Conservation (phyloP, 306 rosid genomes). For the Pterocarpus santalinus region DNA sequence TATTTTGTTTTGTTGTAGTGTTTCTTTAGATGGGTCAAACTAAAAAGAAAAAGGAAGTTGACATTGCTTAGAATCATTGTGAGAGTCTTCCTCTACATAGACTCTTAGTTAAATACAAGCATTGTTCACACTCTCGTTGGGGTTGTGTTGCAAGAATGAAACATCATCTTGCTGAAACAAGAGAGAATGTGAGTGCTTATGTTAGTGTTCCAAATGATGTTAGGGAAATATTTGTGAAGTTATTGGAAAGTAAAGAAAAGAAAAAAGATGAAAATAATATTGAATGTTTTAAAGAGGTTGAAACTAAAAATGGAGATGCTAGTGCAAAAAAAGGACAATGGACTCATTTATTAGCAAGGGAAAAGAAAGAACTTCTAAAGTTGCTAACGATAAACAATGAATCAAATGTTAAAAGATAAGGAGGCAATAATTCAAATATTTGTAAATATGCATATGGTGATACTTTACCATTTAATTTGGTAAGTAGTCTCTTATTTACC, state of each 20-base stretch:
- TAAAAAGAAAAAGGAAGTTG: not conserved
- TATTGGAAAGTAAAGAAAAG: not conserved
- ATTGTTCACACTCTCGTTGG: not conserved
- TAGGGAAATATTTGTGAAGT: not conserved
- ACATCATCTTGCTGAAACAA: not conserved
- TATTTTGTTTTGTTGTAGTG: not conserved
- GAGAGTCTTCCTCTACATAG: not conserved
- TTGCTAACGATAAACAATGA: not conserved
- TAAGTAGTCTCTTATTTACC: not conserved
- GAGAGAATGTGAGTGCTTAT: not conserved
- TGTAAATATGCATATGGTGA: not conserved
- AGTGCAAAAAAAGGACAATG: too few species aligned
- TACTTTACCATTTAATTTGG: conserved; percentile 4
- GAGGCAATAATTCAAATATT: not conserved
- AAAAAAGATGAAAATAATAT: not conserved
- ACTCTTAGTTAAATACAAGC: too few species aligned
- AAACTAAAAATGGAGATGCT: not conserved
- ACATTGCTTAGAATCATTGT: not conserved
- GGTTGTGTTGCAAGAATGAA: not conserved
- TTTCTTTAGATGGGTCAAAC: not conserved
- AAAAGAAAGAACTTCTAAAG: not conserved
- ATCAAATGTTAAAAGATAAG: not conserved
- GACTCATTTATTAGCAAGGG: not conserved
- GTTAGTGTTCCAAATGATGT: not conserved
- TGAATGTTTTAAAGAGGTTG: not conserved